Base-by-base conservation (phyloP, 306 rosid genomes). In the Styphnolobium japonicum region DNA sequence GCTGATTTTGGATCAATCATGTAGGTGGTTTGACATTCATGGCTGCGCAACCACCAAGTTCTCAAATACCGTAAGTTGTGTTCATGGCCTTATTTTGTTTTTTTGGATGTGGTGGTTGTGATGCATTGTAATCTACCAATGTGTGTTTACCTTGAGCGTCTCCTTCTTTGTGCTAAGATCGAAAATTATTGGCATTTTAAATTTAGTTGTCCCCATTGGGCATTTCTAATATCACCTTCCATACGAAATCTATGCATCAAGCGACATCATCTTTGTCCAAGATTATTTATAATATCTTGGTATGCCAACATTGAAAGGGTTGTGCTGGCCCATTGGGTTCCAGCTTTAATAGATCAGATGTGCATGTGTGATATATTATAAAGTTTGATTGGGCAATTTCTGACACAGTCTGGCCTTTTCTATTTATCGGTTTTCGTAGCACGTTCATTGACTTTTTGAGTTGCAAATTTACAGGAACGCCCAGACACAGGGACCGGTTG, bases 31-130 rank as follows among this genome's bases (percentile, higher is more conserved):
- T 90, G 69, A 71, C 89, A 2, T 85, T 85, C 70, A 78, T 87
- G 85, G 83, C 93, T 58, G 89, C 85, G 7, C 89, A 88, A 67
- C 73, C 87, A 18, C 86, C 86, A 4, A 79, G 73, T 71, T 72
- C 97, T 68, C 93, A 87, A 67, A 84, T 89, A 67, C 84, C 57
- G 96, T 92, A 78, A 87, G 93, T 87, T 61, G 34, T 77, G 22
- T n/a, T 39, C 25, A 19, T 39, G 31, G 39, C 61, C 79, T 25
- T 60, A 21, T 18, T 14, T 60, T 65, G 36, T 69, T 8, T 19
- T 14, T 40, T 27, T 15, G 25, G 22, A 79, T 79, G 4, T 18
- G 29, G 18, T 64, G 64, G 42, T 72, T 56, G 68, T 29, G 79
- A 37, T 70, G 58, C 34, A 45, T 27, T 70, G n/a, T 31, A 10